These are phyloP conservation scores for Gillenia trifoliata DNA, from an alignment of 306 rosid species.

Conservation along the genomic window DNA sequence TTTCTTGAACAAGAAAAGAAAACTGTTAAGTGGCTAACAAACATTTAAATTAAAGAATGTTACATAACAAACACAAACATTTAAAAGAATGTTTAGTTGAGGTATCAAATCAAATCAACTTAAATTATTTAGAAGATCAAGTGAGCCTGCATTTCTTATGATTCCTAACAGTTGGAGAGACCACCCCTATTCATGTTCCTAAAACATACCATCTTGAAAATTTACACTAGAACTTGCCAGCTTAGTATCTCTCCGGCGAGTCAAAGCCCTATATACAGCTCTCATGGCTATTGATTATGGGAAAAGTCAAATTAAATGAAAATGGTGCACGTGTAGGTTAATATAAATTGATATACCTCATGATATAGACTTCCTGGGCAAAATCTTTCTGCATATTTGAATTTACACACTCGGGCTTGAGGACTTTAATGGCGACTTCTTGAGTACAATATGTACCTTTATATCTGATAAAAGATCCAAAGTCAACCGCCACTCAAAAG, in stretches of 20 bases:
- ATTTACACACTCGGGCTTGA: constrained; percentile 77
- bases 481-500: constrained; percentile 14
- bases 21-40: background rate
- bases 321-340: background rate
- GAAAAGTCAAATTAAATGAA: background rate
- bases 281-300: background rate
- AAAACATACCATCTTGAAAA: background rate
- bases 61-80: background rate
- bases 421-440: constrained; percentile 95
- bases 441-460: constrained; percentile 90
- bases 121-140: background rate
- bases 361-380: constrained; percentile 88
- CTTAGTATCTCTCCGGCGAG: background rate
- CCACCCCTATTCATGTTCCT: background rate
- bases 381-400: constrained; percentile 88
- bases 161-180: background rate
- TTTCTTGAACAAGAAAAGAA: background rate
- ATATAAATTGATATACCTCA: constrained; percentile 58
- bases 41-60: background rate
- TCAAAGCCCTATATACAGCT: background rate
- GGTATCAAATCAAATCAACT: background rate
- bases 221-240: background rate
- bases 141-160: background rate
- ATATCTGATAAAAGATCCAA: constrained; percentile 50
- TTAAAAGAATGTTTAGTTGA: background rate